Evolutionary conservation across 2,329 filamentous ascomycete species (phyloP), one percentile per base, ranked within the genome.

Genomic region (Calonectria ilicicola): DNA sequence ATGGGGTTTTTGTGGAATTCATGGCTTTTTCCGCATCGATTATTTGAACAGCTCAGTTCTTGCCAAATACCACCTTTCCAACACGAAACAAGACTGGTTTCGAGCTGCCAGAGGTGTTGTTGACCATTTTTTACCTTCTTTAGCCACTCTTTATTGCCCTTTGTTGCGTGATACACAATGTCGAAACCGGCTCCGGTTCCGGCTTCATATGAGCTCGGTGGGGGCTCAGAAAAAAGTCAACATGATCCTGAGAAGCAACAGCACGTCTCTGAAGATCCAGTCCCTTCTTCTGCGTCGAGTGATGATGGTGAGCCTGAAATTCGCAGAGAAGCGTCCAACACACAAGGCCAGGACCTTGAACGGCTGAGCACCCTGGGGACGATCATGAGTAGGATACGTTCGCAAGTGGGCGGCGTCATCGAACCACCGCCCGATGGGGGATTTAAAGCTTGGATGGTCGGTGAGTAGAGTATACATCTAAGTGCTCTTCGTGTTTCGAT

Each of bases 341-440:
- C 46, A n/a, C 69, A 42, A 14, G 65, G 21, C 3, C 65, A 47
- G 9, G 47, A 65, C 42, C 69, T 72, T n/a, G 69, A 58, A 23
- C 60, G 38, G 10, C 53, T 58, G 23, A 72, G 65, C 49, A 68
- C 69, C 17, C 32, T 72, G n/a, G 69, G 65, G 2, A 72, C 69
- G 1, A 63, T 72, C 1, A 38, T 72, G 29, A 67, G 65, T 12
- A 58, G 69, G 9, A 63, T 72, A 10, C 69, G 69, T 44, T 67
- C 69, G 40, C 38, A 47, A 32, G 10, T 21, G 12, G 49, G 47
- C 32, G 53, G 44, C 14, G 58, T 68, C n/a, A 44, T 72, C 0
- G 85, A 86, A 0, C 88, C 88, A 32, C 87, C 88, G 0, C 88
- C 88, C 0, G 87, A 90, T 60, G 88, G 88, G 3, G 88, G 88